Percentiles rank a stretch among this genome's conserved stretches.
Conservation (phyloP, 2,329 filamentous ascomycete species). For the Thielaviopsis ethacetica region DNA sequence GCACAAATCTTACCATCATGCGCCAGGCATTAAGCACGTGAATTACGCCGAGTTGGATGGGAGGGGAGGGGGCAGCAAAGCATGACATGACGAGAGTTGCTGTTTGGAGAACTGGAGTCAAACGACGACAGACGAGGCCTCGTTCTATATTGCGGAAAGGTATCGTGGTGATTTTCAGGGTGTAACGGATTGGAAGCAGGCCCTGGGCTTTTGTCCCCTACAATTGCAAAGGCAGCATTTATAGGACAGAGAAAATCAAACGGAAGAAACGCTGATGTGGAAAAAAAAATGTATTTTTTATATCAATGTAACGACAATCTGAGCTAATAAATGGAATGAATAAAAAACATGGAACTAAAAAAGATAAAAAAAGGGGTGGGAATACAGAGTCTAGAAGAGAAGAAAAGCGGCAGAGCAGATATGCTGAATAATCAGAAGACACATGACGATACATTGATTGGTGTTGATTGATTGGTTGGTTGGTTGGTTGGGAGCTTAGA, state of each 20-base stretch:
- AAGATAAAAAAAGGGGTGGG: background rate
- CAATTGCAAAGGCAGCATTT: background rate
- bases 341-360: background rate
- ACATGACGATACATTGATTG: background rate
- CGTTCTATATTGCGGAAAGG: background rate
- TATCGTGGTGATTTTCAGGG: background rate
- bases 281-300: background rate
- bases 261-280: background rate
- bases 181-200: background rate
- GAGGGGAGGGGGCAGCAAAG: background rate
- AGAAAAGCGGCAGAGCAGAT: background rate
- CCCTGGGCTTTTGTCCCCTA: background rate
- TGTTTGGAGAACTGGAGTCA: background rate
- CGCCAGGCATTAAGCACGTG: no score
- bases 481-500: slow-evolving; percentile 25
- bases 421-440: background rate
- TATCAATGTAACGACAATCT: background rate
- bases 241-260: background rate
- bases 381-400: slow-evolving; percentile 1
- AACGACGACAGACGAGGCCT: no score
- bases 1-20: no score
- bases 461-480: background rate
- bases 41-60: no score
- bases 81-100: background rate
- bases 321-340: background rate